A percentile compares a stretch with the other conserved stretches of the same genome.
Conservation (phyloP, 805 yeast genomes). For the Starmerella bombi region DNA sequence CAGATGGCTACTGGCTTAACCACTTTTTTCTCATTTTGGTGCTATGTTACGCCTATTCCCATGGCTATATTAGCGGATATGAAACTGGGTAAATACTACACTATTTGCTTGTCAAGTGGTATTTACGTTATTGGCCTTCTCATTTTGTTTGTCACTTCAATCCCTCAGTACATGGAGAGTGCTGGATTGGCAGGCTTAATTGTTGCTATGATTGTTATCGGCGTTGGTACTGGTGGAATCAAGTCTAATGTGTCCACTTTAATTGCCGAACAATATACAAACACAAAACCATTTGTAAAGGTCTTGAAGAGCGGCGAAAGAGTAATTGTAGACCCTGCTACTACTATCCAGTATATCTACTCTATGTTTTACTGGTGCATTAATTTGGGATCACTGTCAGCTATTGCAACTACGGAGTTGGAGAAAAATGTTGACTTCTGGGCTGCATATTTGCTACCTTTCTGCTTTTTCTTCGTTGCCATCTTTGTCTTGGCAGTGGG, state of each 20-base stretch:
- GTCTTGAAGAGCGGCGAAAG: constrained; percentile 48
- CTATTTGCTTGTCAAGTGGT: constrained; percentile 48
- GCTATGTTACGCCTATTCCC: constrained; percentile 64
- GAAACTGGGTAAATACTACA: constrained; percentile 56
- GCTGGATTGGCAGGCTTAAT: constrained; percentile 54
- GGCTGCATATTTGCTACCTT: constrained; percentile 62
- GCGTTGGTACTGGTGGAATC: constrained; percentile 71
- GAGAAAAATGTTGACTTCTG: constrained; percentile 47
- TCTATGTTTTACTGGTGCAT: constrained; percentile 66
- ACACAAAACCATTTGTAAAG: constrained; percentile 45
- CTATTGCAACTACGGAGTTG: constrained; percentile 63
- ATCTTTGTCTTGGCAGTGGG: constrained; percentile 41
- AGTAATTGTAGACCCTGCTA: constrained; percentile 56
- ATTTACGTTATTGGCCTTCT: constrained; percentile 51
- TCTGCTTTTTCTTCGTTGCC: constrained; percentile 52
- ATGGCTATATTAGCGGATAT: constrained; percentile 70
- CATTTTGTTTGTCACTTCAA: constrained; percentile 53
- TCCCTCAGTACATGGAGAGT: constrained; percentile 41
- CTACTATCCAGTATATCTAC: constrained; percentile 60
- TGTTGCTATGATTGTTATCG: constrained; percentile 45
- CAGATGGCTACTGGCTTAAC: constrained; percentile 59
- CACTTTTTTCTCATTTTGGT: constrained; percentile 69
- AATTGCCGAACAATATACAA: constrained; percentile 61
- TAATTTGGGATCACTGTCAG: constrained; percentile 61
- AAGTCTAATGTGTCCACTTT: constrained; percentile 64